Evolutionary conservation across 192 early-diverging fungal genomes (phyloP), one percentile per base, ranked within the genome.

Genomic region (Gonapodya sp.): DNA sequence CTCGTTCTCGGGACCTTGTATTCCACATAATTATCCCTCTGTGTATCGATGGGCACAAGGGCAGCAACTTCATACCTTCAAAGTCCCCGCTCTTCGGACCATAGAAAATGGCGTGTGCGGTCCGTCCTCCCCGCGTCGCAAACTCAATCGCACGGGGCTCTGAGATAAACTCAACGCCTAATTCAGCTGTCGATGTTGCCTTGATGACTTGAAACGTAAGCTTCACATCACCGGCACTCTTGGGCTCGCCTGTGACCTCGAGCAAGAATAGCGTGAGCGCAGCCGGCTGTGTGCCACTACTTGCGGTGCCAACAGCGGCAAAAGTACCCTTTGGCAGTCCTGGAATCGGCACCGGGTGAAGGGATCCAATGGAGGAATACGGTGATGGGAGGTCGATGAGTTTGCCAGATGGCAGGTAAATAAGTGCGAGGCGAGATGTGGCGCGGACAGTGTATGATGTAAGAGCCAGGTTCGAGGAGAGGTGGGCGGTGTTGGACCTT

Each of bases 71-170:
- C n/a, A 64, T 8, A 64, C 46, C 46, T 8, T 8, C 8, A 24
- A 37, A 18, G 0, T 82, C 83, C 1, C 31, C 78, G 31, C 82
- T 73, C 14, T 34, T 36, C 35, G 31, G 64, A 0, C 75, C 36
- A 0, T 72, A 1, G 35, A 72, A 36, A 24, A 78, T 80, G 32
- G 84, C 79, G 8, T 85, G 82, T 14, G 86, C 83, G 35, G 81
- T 82, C 34, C 73, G 36, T 16, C 75, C 83, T 2, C 83, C 79
- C n/a, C 84, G 87, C 0, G 94, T 93, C 24, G 89, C 88, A 81
- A 93, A 94, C 0, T 80, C 84, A 34, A 95, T 85, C 18, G 89
- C 85, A 75, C 86, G 82, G 0, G 92, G 87, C 34, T 89, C 87
- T n/a, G 93, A 93, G 36, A 95, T 86, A 80, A 82, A 92, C 0